These are phyloP conservation scores for Xylariaceae sp. DNA, from an alignment of 2,329 filamentous ascomycete genomes.

Conservation along the genomic window DNA sequence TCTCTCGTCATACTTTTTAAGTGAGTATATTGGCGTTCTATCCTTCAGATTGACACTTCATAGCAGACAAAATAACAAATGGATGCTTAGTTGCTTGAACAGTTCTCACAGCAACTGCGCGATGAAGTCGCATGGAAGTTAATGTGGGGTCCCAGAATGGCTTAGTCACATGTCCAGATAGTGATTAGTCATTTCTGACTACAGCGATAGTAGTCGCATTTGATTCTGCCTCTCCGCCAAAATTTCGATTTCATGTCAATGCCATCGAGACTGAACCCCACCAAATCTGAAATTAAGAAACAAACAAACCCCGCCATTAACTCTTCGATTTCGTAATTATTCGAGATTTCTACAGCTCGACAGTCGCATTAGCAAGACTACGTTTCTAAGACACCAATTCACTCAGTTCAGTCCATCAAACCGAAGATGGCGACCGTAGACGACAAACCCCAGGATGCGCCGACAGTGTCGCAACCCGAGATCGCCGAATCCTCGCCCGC, in stretches of 20 bases:
- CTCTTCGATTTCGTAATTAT: too few species aligned
- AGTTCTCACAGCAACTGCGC: too few species aligned
- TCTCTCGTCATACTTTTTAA: too few species aligned
- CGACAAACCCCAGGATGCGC: conserved; percentile 12
- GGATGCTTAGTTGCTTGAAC: too few species aligned
- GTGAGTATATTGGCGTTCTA: too few species aligned
- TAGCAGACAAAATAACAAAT: too few species aligned
- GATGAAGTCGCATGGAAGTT: background rate
- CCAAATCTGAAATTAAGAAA: conserved; percentile 21
- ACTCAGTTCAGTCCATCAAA: background rate
- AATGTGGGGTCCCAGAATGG: background rate
- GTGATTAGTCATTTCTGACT: background rate
- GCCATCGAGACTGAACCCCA: conserved; percentile 14
- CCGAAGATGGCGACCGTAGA: conserved; percentile 12
- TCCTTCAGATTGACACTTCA: too few species aligned
- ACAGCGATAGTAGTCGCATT: background rate
- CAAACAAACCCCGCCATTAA: background rate
- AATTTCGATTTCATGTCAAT: conserved; percentile 20
- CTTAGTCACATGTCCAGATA: background rate
- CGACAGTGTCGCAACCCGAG: conserved; percentile 11
- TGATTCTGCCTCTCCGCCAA: conserved; percentile 27
- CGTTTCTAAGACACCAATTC: background rate
- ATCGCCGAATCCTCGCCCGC: background rate
- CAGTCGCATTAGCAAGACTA: background rate
- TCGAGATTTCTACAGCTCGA: too few species aligned